A percentile compares a stretch with the other conserved stretches of the same genome.
Evolutionary conservation across 2,329 filamentous ascomycete species (phyloP).

Genomic region (Penicillium glabrum): DNA sequence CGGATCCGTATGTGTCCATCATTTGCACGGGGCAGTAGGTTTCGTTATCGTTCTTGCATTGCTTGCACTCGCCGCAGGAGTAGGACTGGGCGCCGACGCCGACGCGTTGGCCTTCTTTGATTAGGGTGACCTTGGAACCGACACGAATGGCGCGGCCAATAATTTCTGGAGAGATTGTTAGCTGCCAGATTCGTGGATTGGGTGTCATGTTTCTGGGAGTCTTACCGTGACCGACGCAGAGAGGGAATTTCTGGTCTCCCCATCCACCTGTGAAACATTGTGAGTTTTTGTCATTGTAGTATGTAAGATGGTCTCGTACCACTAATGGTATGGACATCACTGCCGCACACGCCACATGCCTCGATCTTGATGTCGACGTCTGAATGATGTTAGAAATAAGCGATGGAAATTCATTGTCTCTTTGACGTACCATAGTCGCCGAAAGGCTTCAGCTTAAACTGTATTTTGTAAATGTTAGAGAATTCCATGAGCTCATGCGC

Average conservation of each 20-base stretch:
- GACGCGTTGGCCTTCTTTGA: constrained; percentile 64
- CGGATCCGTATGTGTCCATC: constrained; percentile 55
- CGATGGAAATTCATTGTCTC: neutral
- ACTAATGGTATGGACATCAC: constrained; percentile 69
- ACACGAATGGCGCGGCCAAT: constrained; percentile 68
- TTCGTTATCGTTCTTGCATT: constrained; percentile 67
- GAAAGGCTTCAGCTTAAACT: constrained; percentile 83
- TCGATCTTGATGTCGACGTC: constrained; percentile 88
- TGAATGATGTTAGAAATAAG: constrained; percentile 4
- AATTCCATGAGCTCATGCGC: neutral
- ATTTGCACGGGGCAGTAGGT: constrained; percentile 63
- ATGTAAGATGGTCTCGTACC: constrained; percentile 17
- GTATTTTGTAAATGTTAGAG: constrained; percentile 9
- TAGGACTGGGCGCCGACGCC: constrained; percentile 69
- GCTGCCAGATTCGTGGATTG: neutral
- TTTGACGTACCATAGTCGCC: constrained; percentile 60
- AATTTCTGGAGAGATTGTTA: constrained; percentile 53
- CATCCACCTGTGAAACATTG: constrained; percentile 46
- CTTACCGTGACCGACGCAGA: constrained; percentile 53
- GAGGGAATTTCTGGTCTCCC: constrained; percentile 52
- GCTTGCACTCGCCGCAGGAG: constrained; percentile 63
- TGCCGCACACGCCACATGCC: constrained; percentile 73
- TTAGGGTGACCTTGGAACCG: constrained; percentile 62
- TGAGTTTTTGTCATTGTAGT: constrained; percentile 1
- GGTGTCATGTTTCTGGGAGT: neutral